Conservation (phyloP, 139 green algal species). For the Chlamydomonas sphaeroides region DNA sequence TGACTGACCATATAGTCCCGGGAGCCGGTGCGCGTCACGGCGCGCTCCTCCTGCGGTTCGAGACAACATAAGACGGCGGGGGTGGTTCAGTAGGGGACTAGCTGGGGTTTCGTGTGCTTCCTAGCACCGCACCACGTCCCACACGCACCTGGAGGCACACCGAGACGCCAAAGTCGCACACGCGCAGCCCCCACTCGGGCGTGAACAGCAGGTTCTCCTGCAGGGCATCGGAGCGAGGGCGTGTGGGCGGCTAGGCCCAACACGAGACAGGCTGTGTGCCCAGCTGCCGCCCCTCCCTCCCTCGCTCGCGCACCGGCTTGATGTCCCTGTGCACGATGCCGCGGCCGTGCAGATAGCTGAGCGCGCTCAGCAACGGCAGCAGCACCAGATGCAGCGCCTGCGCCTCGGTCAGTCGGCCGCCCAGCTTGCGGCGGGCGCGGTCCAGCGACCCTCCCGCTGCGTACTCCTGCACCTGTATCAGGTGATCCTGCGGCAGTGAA, state of each 20-base stretch:
- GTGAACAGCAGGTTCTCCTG: conserved; percentile 19
- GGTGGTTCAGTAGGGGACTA: too few species aligned
- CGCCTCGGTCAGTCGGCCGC: background rate
- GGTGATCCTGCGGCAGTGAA: background rate
- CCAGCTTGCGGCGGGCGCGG: background rate
- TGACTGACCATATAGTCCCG: conserved; percentile 48
- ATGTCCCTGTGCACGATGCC: conserved; percentile 11
- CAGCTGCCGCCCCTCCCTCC: background rate
- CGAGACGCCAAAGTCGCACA: conserved; percentile 54
- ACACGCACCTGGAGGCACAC: too few species aligned
- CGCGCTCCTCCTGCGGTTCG: conserved; percentile 49
- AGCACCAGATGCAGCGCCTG: background rate
- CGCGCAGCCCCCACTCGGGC: background rate
- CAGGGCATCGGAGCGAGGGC: too few species aligned
- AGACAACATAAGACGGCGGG: too few species aligned
- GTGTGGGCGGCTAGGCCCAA: background rate
- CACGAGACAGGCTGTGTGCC: background rate
- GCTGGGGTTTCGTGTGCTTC: too few species aligned
- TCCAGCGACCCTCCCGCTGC: background rate
- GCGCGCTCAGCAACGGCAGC: background rate
- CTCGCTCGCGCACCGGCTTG: background rate
- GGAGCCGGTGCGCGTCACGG: conserved; percentile 59
- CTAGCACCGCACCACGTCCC: too few species aligned
- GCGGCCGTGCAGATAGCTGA: background rate
- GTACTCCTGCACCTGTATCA: conserved; percentile 6